phyloP scores from a whole-genome alignment of 371 early-diverging fungal species.

The Lichtheimia ornata region DNA sequence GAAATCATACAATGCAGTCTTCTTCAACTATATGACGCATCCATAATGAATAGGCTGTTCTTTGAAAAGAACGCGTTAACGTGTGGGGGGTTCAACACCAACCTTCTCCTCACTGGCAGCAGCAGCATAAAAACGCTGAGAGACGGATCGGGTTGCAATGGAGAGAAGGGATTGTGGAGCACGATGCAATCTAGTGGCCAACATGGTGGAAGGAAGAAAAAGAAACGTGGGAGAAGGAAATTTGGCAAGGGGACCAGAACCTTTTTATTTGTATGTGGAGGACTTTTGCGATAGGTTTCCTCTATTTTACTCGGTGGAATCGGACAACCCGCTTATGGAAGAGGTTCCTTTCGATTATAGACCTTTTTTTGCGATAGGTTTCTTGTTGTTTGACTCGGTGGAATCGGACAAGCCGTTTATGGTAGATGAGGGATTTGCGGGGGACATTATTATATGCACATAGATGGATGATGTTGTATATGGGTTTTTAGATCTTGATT shows the following conservation, averaged over 20 bases:
- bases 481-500: neutral
- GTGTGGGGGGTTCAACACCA: neutral
- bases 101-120: conserved; percentile 27
- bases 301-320: conserved; percentile 45
- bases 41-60: neutral
- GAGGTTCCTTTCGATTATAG: neutral
- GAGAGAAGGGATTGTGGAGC: conserved; percentile 17
- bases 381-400: conserved; percentile 46
- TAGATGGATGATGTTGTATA: too few species aligned
- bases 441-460: too few species aligned
- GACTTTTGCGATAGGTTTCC: conserved; percentile 42
- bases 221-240: conserved; percentile 4
- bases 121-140: conserved; percentile 35
- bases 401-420: conserved; percentile 13
- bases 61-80: neutral
- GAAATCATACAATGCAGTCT: conserved; percentile 91
- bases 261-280: conserved; percentile 10
- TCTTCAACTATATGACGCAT: conserved; percentile 40
- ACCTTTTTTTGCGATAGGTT: conserved; percentile 30
- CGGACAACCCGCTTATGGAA: conserved; percentile 9
- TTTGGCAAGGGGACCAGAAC: neutral
- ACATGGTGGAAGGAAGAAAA: conserved; percentile 11
- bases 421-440: neutral
- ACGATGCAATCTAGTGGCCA: conserved; percentile 11
- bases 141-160: conserved; percentile 17